Evolutionary conservation across 2,329 filamentous ascomycete species (phyloP).

Genomic region (Talaromyces sp.): DNA sequence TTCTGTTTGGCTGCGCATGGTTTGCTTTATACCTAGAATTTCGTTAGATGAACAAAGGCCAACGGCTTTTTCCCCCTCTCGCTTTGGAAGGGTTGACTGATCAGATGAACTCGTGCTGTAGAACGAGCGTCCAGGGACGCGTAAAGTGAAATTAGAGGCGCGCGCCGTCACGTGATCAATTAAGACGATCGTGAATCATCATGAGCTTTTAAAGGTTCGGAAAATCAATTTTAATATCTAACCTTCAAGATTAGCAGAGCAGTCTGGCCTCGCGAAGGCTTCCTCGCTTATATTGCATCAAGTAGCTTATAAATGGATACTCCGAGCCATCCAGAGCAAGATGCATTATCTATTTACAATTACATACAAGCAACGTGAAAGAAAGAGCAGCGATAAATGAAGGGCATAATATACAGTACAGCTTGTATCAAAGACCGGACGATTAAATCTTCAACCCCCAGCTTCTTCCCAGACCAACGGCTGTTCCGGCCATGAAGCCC

Average conservation of each 20-base stretch:
- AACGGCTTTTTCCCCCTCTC: neutral
- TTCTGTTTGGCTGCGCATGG: conserved; percentile 29
- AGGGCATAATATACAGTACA: neutral
- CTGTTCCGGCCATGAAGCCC: conserved; percentile 73
- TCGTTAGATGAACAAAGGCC: neutral
- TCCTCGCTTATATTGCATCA: neutral
- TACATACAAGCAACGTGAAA: neutral
- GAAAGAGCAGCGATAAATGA: neutral
- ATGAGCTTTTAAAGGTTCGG: neutral
- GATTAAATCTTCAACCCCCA: conserved; percentile 75
- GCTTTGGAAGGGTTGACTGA: neutral
- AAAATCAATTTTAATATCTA: neutral
- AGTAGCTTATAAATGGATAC: neutral
- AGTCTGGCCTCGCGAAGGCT: neutral
- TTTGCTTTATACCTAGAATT: neutral
- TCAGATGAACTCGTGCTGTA: neutral
- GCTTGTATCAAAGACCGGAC: neutral
- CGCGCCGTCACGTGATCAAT: conserved; percentile 22
- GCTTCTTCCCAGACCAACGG: conserved; percentile 78
- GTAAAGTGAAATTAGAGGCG: conserved; percentile 11
- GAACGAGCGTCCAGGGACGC: conserved; percentile 5
- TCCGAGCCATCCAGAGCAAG: neutral
- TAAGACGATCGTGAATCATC: neutral
- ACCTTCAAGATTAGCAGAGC: neutral
- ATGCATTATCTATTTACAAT: neutral